Base-by-base conservation (phyloP, 306 rosid genomes). In the Acacia acuminata region DNA sequence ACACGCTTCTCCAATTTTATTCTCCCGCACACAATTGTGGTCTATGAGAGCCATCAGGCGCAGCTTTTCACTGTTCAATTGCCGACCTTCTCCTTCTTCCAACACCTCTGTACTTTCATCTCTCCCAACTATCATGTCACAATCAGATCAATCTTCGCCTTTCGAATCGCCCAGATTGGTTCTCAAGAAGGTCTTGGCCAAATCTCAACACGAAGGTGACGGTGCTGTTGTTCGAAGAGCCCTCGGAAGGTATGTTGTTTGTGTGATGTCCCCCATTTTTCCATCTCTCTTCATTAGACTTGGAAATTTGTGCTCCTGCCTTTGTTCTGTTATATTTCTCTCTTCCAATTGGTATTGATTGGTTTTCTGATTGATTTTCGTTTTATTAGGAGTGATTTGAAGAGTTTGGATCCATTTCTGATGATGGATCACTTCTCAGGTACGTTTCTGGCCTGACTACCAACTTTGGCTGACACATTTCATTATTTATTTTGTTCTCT, bases 391-490 rank as follows among this genome's bases (percentile, higher is more conserved):
- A 82, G 78, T 42, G 88, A 87, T 47, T 72, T 87, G 84, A 85
- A 73, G 78, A 87, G 58, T 73, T 79, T 87, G 83, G 90, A 87
- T 82, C 90, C 90, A 14, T 87, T 87, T 64, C 55, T 87, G 61
- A 55, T 84, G 90, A 73, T 87, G 80, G 86, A 84, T 66, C 86
- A 87, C 75, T 87, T 87, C 83, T 84, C 90, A 82, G 90, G 90
- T 87, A 79, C 55, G 11, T 47, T 27, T 63, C 17, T 48, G 58
- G 27, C 43, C 58, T 69, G 45, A 38, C 13, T 36, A 44, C 30
- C 43, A 22, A 38, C 67, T 65, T 12, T 51, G 11, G 64, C 32
- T 45, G 77, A 58, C 34, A 56, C 58, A 20, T 27, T 77, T 30
- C 25, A 9, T 44, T 63, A 11, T 4, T 63, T 4, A 40, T 64